These are phyloP conservation scores for Talaromyces islandicus DNA, from an alignment of 2,329 filamentous ascomycete species.

Conservation along the genomic window DNA sequence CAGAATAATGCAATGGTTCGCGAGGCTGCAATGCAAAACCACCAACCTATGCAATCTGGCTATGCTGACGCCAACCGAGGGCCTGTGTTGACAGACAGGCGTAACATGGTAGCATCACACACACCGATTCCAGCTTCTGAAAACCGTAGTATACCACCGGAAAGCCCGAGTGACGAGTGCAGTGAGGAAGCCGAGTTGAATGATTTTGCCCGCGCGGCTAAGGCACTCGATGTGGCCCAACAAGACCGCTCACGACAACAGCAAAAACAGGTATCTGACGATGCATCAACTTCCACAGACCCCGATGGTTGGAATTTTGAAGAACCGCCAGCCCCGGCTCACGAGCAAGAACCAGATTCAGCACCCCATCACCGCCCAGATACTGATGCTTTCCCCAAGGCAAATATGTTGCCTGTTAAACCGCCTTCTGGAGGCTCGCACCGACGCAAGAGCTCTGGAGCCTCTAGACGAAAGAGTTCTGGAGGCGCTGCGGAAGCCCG, in stretches of 20 bases:
- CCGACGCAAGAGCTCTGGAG: slow-evolving; percentile 66
- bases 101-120: background rate
- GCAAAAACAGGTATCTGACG: slow-evolving; percentile 4
- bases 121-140: background rate
- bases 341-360: slow-evolving; percentile 35
- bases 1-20: slow-evolving; percentile 41
- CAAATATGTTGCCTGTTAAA: slow-evolving; percentile 70
- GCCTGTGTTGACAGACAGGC: slow-evolving; percentile 32
- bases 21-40: slow-evolving; percentile 51
- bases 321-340: slow-evolving; percentile 53
- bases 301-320: slow-evolving; percentile 90
- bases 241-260: slow-evolving; percentile 28
- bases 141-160: background rate
- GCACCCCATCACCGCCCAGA: slow-evolving; percentile 64
- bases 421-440: slow-evolving; percentile 70
- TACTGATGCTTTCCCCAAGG: slow-evolving; percentile 78
- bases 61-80: slow-evolving; percentile 36
- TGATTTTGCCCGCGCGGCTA: background rate
- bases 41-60: slow-evolving; percentile 53
- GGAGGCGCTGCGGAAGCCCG: slow-evolving; percentile 56
- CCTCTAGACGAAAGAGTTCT: background rate
- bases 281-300: slow-evolving; percentile 47
- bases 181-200: background rate
- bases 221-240: slow-evolving; percentile 31
- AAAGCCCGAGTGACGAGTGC: background rate